These are phyloP conservation scores for Sparassis latifolia DNA, from an alignment of 1,284 basidiomycete species.

Conservation along the genomic window DNA sequence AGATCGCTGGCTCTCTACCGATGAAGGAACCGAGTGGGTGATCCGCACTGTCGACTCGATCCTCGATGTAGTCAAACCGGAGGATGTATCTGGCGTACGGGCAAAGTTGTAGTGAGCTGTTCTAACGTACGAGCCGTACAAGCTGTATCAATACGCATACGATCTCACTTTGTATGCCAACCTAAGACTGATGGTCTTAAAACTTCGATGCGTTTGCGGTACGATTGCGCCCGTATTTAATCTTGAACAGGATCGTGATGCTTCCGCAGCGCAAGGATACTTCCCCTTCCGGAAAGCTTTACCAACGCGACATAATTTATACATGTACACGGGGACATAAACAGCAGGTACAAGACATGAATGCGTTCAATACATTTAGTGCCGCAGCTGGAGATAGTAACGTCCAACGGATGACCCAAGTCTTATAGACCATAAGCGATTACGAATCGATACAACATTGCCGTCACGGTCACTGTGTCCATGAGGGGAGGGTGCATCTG, in stretches of 20 bases:
- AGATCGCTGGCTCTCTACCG: conserved; percentile 81
- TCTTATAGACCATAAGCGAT: conserved; percentile 57
- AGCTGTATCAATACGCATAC: too few relatives aligned
- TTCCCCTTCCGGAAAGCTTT: not conserved
- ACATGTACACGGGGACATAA: conserved; percentile 1
- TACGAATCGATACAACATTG: conserved; percentile 78
- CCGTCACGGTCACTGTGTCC: conserved; percentile 77
- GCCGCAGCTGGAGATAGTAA: conserved; percentile 6
- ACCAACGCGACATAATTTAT: not conserved
- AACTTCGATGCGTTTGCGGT: not conserved
- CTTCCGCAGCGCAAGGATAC: not conserved
- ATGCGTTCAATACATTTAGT: conserved; percentile 9
- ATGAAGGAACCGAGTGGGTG: conserved; percentile 92
- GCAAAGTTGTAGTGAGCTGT: conserved; percentile 49
- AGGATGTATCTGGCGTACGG: conserved; percentile 33
- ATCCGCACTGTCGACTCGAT: conserved; percentile 81
- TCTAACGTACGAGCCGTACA: too few relatives aligned
- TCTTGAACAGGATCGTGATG: not conserved
- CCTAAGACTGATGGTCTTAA: not conserved
- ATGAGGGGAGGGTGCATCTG: conserved; percentile 83
- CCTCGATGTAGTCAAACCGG: conserved; percentile 60
- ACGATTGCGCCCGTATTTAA: too few relatives aligned
- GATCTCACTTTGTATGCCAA: too few relatives aligned
- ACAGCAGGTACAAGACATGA: not conserved
- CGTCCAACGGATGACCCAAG: conserved; percentile 10